Percentiles rank a stretch among this genome's conserved stretches.
Evolutionary conservation across 202 grass and related monocot species (phyloP).

Genomic region (Schoenoplectus triqueter): DNA sequence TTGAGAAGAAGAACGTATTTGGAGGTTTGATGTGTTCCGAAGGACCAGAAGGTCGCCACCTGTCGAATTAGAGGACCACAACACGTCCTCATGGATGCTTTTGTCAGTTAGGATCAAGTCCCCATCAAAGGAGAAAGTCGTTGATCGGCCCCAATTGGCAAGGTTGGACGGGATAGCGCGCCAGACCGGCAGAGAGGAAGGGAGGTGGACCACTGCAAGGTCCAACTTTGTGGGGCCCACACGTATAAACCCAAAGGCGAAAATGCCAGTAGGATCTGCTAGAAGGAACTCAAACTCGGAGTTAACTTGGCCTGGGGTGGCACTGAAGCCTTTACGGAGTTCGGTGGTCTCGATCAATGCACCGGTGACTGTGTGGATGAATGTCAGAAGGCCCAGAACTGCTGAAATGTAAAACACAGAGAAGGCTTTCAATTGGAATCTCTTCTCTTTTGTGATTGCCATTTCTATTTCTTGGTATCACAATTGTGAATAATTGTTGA

Average conservation of each 20-base stretch:
- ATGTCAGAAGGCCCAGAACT: neutral
- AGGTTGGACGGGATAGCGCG: constrained; percentile 42
- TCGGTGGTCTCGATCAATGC: constrained; percentile 2
- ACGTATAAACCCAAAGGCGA: constrained; percentile 73
- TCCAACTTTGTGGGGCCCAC: constrained; percentile 53
- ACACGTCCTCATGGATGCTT: constrained; percentile 16
- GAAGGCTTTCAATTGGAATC: constrained; percentile 3
- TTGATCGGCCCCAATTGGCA: constrained; percentile 48
- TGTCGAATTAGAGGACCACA: constrained; percentile 48
- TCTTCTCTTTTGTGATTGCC: constrained; percentile 5
- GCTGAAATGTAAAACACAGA: constrained; percentile 14
- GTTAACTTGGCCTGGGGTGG: constrained; percentile 24
- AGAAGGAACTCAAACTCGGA: constrained; percentile 59
- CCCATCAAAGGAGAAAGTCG: constrained; percentile 63
- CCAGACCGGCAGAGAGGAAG: constrained; percentile 67
- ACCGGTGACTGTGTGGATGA: neutral
- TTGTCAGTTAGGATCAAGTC: constrained; percentile 47
- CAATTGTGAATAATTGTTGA: neutral
- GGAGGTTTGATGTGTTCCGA: constrained; percentile 74
- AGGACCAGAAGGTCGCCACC: constrained; percentile 52
- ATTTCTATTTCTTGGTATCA: neutral
- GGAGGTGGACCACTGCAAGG: constrained; percentile 76
- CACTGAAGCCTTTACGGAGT: constrained; percentile 59
- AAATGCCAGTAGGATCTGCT: constrained; percentile 47
- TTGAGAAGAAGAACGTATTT: constrained; percentile 39